These are phyloP conservation scores for Pseudogymnoascus sp. DNA, from an alignment of 2,329 filamentous ascomycete species.

Conservation along the genomic window DNA sequence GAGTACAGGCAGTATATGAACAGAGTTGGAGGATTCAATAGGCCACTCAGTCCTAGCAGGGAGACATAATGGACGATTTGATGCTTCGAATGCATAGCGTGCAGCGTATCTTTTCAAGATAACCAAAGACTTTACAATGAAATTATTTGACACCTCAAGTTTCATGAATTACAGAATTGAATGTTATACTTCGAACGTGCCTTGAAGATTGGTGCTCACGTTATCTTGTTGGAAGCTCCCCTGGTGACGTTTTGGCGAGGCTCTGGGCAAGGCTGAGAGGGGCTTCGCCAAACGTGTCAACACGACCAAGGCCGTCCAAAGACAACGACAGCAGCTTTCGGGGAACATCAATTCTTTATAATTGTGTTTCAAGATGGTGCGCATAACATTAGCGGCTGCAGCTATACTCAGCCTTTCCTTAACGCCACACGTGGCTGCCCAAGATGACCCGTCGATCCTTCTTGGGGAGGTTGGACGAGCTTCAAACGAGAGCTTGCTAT, in stretches of 20 bases:
- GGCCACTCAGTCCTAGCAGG: constrained; percentile 57
- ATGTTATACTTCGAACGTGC: background rate
- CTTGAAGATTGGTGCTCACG: background rate
- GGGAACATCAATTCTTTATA: constrained; percentile 5
- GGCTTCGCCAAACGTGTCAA: background rate
- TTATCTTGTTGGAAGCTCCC: background rate
- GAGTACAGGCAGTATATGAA: constrained; percentile 98
- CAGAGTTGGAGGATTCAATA: constrained; percentile 71
- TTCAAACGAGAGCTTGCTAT: constrained; percentile 80
- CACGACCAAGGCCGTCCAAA: background rate
- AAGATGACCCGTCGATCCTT: constrained; percentile 24
- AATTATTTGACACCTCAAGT: background rate
- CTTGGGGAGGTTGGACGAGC: constrained; percentile 30
- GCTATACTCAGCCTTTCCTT: background rate
- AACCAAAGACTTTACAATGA: background rate
- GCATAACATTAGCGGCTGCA: constrained; percentile 5
- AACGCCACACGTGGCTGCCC: constrained; percentile 13
- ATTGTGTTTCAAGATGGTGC: constrained; percentile 7
- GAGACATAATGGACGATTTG: constrained; percentile 14
- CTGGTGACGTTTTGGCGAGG: background rate
- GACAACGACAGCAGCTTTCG: background rate
- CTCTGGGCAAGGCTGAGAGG: constrained; percentile 1
- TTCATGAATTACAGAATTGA: background rate
- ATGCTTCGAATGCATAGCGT: background rate
- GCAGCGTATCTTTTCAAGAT: background rate